Evolutionary conservation across 2,329 filamentous ascomycete species (phyloP), one percentile per base, ranked within the genome.

Genomic region (Arthrinium puccinioides): DNA sequence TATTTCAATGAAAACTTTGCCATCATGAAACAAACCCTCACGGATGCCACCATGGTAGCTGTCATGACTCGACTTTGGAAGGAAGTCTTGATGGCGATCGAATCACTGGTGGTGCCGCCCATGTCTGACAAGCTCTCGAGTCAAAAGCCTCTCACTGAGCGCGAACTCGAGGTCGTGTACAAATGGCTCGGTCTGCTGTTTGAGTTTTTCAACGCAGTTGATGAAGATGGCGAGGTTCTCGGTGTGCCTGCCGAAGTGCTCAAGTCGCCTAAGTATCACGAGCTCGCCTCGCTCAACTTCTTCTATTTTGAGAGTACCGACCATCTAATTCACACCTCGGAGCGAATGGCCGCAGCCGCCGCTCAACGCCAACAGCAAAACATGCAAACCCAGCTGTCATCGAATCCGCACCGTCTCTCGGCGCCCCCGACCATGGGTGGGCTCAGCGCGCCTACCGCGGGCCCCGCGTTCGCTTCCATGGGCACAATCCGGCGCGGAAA

Each of bases 1-100:
- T 98, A 98, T 60, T 98, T 98, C 56, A 87, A 98, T 57, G 90
- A 96, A 57, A 98, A 98, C 54, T 98, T 98, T 61, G 87, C 88
- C 41, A 95, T 97, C 50, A 95, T 98, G 89, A 96, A 97, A 64
- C 81, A 92, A 60, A 96, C 90, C 1, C 69, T 98, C 39, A 97
- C 92, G 1, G 84, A 88, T 40, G 82, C 87, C 40, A 94, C 92
- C n/a, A 96, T 98, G 90, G 80, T 89, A 50, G 89, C 92, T 57
- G 92, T 98, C 51, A 98, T 98, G 92, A 94, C 88, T 16, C 80
- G 92, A 30, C 66, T 98, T 6, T 98, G 92, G 92, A 98, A 98
- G 63, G 92, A 98, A 60, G 89, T 95, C 1, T 72, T 98, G 13
- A 81, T 89, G 50, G 94, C 90, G 1, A 84, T 97, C 45, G 92